phyloP scores from a whole-genome alignment of 2,329 filamentous ascomycete species.

The Cladosporium sp. region DNA sequence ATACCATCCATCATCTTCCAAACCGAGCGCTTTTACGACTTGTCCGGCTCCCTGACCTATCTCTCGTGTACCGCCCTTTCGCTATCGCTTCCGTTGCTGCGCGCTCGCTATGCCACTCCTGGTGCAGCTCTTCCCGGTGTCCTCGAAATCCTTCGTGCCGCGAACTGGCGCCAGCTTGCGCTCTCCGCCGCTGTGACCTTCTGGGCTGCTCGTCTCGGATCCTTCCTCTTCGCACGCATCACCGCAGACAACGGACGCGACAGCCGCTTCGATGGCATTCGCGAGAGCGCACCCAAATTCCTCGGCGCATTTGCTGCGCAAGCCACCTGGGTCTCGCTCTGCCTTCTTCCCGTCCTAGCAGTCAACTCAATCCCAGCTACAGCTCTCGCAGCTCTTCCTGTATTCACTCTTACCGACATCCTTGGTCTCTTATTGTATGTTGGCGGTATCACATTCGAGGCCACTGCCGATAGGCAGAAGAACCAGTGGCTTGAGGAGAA shows the following conservation, averaged over 20 bases:
- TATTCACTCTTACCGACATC: constrained; percentile 50
- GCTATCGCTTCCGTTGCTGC: constrained; percentile 57
- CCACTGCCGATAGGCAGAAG: constrained; percentile 62
- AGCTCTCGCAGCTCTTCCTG: constrained; percentile 48
- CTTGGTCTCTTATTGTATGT: constrained; percentile 56
- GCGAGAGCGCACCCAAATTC: constrained; percentile 50
- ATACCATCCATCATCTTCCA: constrained; percentile 58
- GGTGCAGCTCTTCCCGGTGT: constrained; percentile 41
- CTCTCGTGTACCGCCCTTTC: constrained; percentile 60
- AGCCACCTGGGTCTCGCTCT: constrained; percentile 65
- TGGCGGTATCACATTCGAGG: constrained; percentile 58
- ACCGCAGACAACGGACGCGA: constrained; percentile 55
- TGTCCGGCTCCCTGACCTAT: constrained; percentile 63
- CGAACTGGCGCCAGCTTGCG: constrained; percentile 61
- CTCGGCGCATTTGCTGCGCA: constrained; percentile 55
- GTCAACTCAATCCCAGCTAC: constrained; percentile 58
- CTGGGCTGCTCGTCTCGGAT: constrained; percentile 61
- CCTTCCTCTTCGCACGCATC: constrained; percentile 61
- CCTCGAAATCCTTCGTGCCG: constrained; percentile 43
- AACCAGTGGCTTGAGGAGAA: constrained; percentile 57
- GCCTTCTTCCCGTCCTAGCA: constrained; percentile 60
- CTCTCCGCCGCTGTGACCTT: constrained; percentile 53
- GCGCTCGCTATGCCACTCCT: constrained; percentile 49
- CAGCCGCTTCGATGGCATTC: constrained; percentile 54
- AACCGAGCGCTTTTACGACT: constrained; percentile 65